Base-by-base conservation (phyloP, 257 asterid species). In the Echium plantagineum region DNA sequence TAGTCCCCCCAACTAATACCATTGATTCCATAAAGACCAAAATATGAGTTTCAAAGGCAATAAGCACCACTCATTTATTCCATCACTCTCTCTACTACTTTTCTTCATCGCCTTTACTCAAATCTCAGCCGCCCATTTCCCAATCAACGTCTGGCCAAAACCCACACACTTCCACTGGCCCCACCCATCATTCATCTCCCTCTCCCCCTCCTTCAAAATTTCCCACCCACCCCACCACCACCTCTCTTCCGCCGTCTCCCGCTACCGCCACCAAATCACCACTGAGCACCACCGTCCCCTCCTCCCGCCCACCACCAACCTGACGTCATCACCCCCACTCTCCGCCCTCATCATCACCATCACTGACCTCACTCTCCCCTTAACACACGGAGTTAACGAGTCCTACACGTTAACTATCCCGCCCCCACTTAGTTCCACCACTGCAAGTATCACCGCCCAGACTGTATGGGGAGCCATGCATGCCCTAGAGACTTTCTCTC, bases 381-480 rank as follows among this genome's bases (percentile, higher is more conserved):
- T 91, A 5, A 19, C 70, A 18, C 87, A 84, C 87, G 95, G 85
- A 66, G 89, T 80, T 54, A 65, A 91, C 66, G 98, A 90, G 42
- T 91, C 95, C 20, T 91, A 88, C 85, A n/a, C 83, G 48, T 80
- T 90, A 35, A 55, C 67, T 28, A 62, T 87, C 18, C 86, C 91
- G 3, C 28, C 51, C 59, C 21, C 58, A 59, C 46, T 15, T 47
- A 80, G 72, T 1, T 54, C 71, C 6, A 5, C 68, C 2, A 20
- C 73, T 38, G 93, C 86, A 46, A 77, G 12, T 21, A 18, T 90
- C 6, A 57, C 61, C 19, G 83, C 97, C 2, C 71, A 0, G 1
- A 91, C 94, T 0, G 74, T 73, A 3, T 88, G 98, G 98, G 97
- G 98, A 4, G 98, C 94, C 13, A 82, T 91, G 94, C 82, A 89